Evolutionary conservation across 129 eudicot genomes (phyloP).

Genomic region (Flaveria ramosissima): DNA sequence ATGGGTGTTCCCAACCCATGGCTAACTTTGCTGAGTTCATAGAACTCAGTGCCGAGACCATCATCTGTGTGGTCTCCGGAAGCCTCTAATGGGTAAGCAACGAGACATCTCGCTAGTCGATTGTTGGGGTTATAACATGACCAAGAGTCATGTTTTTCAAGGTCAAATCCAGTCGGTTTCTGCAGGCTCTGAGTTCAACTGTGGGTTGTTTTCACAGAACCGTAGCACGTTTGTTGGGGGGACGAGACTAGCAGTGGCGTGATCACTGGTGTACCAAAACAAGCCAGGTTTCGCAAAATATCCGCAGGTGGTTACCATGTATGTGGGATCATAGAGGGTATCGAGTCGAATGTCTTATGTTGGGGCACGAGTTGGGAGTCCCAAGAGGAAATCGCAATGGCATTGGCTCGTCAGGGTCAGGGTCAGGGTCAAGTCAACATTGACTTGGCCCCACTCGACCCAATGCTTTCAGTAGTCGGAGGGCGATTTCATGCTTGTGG

Average conservation of each 20-base stretch:
- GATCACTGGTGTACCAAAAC: slow-evolving; percentile 55
- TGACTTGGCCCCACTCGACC: slow-evolving; percentile 61
- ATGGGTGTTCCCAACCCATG: slow-evolving; percentile 73
- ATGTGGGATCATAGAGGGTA: slow-evolving; percentile 79
- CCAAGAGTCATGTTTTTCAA: slow-evolving; percentile 60
- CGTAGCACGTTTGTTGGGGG: slow-evolving; percentile 91
- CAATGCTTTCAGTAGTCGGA: slow-evolving; percentile 79
- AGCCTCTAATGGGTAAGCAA: slow-evolving; percentile 63
- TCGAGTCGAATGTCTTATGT: slow-evolving; percentile 57
- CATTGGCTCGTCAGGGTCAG: slow-evolving; percentile 34
- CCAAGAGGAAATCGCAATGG: slow-evolving; percentile 51
- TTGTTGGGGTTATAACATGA: slow-evolving; percentile 99
- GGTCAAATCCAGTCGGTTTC: slow-evolving; percentile 81
- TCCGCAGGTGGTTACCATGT: slow-evolving; percentile 93
- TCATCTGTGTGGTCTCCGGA: slow-evolving; percentile 82
- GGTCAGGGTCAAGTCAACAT: slow-evolving; percentile 62
- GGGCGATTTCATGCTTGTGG: slow-evolving; percentile 90
- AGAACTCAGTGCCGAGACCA: slow-evolving; percentile 88
- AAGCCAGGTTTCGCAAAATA: slow-evolving; percentile 57
- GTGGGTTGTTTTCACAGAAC: slow-evolving; percentile 79
- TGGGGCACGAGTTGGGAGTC: slow-evolving; percentile 83
- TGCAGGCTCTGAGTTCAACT: slow-evolving; percentile 85
- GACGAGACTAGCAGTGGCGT: slow-evolving; percentile 79
- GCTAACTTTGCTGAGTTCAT: slow-evolving; percentile 54
- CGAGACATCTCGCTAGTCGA: slow-evolving; percentile 76